These are phyloP conservation scores for Stevia rebaudiana DNA, from an alignment of 140 eudicot genomes.

Conservation along the genomic window DNA sequence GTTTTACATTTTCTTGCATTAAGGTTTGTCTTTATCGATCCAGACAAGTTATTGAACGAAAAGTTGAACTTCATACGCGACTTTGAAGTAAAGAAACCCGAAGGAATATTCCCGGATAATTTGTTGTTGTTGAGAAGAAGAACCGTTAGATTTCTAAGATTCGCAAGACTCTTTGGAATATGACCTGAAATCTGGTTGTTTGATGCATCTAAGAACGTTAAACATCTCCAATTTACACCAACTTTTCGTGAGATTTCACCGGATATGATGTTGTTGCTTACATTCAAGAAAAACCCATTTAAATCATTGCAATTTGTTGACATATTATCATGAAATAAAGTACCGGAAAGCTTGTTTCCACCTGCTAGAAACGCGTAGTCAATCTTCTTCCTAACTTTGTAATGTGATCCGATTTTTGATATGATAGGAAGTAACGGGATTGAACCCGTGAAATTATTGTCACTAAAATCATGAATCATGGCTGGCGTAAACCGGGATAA, in stretches of 20 bases:
- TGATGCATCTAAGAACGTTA: constrained; percentile 46
- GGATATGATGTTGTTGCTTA: constrained; percentile 37
- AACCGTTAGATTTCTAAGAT: constrained; percentile 29
- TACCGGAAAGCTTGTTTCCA: constrained; percentile 42
- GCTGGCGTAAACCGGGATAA: constrained; percentile 23
- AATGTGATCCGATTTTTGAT: constrained; percentile 4
- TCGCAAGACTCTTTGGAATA: constrained; percentile 34
- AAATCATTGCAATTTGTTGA: constrained; percentile 23
- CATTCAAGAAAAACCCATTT: constrained; percentile 31
- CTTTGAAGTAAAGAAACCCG: constrained; percentile 18
- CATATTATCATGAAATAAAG: constrained; percentile 20
- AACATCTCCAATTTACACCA: constrained; percentile 36
- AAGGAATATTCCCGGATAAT: constrained; percentile 36
- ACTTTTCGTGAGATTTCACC: constrained; percentile 33
- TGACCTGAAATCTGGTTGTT: constrained; percentile 42
- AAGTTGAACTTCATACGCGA: constrained; percentile 25
- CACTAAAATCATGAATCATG: constrained; percentile 36
- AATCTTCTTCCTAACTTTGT: constrained; percentile 19
- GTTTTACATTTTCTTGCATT: constrained; percentile 30
- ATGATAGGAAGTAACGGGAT: constrained; percentile 31
- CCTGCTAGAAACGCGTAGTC: constrained; percentile 38
- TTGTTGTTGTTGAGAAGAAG: constrained; percentile 42
- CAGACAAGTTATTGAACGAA: constrained; percentile 41
- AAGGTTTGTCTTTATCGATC: constrained; percentile 28
- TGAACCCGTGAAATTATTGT: constrained; percentile 33